Base-by-base conservation (phyloP, 257 asterid genomes). In the Asclepias syriaca region DNA sequence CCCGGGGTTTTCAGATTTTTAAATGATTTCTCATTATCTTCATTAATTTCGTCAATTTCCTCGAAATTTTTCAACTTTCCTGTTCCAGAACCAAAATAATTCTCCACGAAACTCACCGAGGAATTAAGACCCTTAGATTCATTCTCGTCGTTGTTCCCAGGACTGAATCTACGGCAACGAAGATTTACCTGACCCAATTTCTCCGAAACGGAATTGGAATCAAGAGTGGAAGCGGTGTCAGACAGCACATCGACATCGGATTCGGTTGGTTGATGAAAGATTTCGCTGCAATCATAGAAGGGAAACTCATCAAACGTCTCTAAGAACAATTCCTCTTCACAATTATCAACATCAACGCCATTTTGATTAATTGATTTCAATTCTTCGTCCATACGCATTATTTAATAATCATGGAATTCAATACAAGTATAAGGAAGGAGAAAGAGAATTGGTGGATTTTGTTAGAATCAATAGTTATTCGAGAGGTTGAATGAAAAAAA, bases 121-220 rank as follows among this genome's bases (percentile, higher is more conserved):
- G 87, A 66, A 72, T 70, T 75, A 63, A 64, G 57, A 63, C 65
- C 66, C 48, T 77, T 45, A 40, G 74, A 65, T 70, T 72, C 89
- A n/a, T 9, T 6, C 21, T 69, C 60, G 5, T 77, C 57, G 13
- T 75, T 82, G n/a, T 11, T 68, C 54, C 45, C 68, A 53, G 80
- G 72, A 18, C 21, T 56, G 22, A 82, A 73, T 43, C 81, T 78
- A 34, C 89, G 88, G 24, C 84, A 86, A 53, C 83, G 91, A 21
- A 84, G 73, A 58, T 59, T 45, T 7, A 27, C 40, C 27, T 53
- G 61, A 22, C 61, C 43, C 72, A 50, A 50, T 24, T 50, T 68
- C 22, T 53, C 72, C 57, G 3, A 29, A 50, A 48, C 43, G 24
- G 72, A 18, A 7, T 27, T 34, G 48, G 72, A 68, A 68, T 45